Evolutionary conservation across 768 basidiomycete species (phyloP).

Genomic region (Leccinum disarticulatum): DNA sequence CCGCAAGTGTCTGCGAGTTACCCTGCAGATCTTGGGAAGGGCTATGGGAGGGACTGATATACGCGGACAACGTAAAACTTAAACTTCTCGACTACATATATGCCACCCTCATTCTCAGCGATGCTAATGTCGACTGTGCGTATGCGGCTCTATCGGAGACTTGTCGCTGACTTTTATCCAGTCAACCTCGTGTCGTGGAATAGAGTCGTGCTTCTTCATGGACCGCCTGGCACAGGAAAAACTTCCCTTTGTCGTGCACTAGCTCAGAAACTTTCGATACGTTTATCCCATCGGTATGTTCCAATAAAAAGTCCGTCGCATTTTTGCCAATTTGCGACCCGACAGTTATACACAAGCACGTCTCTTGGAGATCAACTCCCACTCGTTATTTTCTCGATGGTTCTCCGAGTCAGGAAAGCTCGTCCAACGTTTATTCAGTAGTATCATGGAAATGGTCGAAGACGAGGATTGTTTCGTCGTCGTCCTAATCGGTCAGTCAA

Average conservation of each 20-base stretch:
- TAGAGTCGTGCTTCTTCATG: conserved; percentile 89
- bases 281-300: conserved; percentile 76
- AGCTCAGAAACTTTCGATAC: conserved; percentile 92
- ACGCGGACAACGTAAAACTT: conserved; percentile 78
- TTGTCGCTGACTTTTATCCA: conserved; percentile 28
- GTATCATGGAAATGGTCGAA: conserved; percentile 87
- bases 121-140: conserved; percentile 82
- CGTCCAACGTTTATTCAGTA: conserved; percentile 88
- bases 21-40: conserved; percentile 86
- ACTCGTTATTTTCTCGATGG: conserved; percentile 98
- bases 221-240: conserved; percentile 97
- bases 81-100: conserved; percentile 92
- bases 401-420: conserved; percentile 99
- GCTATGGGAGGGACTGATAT: conserved; percentile 91
- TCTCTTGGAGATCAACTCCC: conserved; percentile 95
- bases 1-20: conserved; percentile 87
- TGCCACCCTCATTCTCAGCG: conserved; percentile 90
- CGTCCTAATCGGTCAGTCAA: conserved; percentile 78
- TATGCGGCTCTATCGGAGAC: conserved; percentile 11
- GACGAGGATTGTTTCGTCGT: conserved; percentile 91
- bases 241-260: conserved; percentile 93
- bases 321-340: conserved; percentile 3
- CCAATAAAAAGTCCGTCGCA: not conserved
- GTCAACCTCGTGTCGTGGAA: conserved; percentile 96
- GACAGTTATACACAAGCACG: conserved; percentile 81